Evolutionary conservation across 371 early-diverging fungal species (phyloP).

Genomic region (Thermomucor indicae-seudaticae): DNA sequence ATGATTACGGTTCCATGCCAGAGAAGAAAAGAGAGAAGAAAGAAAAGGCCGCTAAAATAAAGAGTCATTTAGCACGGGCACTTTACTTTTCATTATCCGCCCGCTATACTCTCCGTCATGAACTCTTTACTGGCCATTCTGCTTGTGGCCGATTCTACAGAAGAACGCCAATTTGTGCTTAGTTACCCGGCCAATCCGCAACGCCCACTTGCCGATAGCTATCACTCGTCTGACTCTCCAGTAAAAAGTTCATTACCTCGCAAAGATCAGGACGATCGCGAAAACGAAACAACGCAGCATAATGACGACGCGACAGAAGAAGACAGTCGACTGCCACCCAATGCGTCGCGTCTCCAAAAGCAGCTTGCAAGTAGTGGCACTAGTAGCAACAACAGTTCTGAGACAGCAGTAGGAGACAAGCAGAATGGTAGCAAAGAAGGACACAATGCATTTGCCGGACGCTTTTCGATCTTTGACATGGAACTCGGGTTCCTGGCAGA

Average conservation of each 20-base stretch:
- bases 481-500: conserved; percentile 68
- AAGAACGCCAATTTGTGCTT: conserved; percentile 70
- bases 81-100: too few relatives aligned
- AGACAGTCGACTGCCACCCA: conserved; percentile 6
- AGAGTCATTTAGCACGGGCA: neutral
- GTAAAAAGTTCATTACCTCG: too few relatives aligned
- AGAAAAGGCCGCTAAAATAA: neutral
- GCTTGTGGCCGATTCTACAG: conserved; percentile 64
- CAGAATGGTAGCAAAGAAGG: neutral
- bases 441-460: conserved; percentile 31
- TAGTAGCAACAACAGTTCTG: conserved; percentile 5
- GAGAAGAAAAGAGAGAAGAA: neutral
- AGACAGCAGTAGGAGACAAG: neutral
- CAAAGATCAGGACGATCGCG: too few relatives aligned
- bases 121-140: conserved; percentile 52
- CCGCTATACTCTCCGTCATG: too few relatives aligned
- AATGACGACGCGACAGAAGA: neutral
- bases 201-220: conserved; percentile 12
- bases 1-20: neutral
- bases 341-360: neutral
- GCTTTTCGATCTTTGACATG: conserved; percentile 59
- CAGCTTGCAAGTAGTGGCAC: neutral
- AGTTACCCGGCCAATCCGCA: conserved; percentile 57
- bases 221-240: neutral
- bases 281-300: too few relatives aligned